Conservation (phyloP, 495 filamentous ascomycete species). For the Aspergillus leporis region DNA sequence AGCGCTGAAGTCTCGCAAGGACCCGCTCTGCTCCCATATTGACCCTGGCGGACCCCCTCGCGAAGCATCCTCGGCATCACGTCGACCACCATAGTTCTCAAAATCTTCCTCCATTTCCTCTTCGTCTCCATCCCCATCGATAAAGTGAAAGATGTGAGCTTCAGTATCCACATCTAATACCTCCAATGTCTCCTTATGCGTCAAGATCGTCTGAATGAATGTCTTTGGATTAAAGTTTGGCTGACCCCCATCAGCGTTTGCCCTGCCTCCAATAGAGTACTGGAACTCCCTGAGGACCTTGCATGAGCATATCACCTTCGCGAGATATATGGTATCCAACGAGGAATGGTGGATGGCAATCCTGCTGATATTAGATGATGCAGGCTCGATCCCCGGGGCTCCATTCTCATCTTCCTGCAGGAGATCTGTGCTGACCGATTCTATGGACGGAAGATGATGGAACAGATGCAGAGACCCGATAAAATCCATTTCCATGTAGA, state of each 20-base stretch:
- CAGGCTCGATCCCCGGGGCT: too few species aligned
- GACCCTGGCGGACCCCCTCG: background rate
- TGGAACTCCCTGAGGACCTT: constrained; percentile 22
- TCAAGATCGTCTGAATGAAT: constrained; percentile 23
- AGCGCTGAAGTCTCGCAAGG: constrained; percentile 22
- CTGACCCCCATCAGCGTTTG: background rate
- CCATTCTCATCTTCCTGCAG: too few species aligned
- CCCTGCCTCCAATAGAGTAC: constrained; percentile 26
- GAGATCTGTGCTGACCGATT: too few species aligned
- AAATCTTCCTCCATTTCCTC: too few species aligned
- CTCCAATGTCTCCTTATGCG: constrained; percentile 28
- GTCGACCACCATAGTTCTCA: too few species aligned
- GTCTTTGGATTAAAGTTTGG: constrained; percentile 9
- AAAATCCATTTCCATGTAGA: constrained; percentile 19
- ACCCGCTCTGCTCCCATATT: constrained; percentile 13
- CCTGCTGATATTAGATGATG: too few species aligned
- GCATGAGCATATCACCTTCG: background rate
- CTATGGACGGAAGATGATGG: background rate
- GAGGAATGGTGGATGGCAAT: too few species aligned
- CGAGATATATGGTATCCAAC: too few species aligned
- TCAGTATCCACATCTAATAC: constrained; percentile 28
- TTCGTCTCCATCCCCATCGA: constrained; percentile 2
- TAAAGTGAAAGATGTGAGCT: background rate
- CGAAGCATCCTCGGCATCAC: constrained; percentile 2
- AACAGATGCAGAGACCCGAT: constrained; percentile 2